A percentile compares a stretch with the other conserved stretches of the same genome.
Evolutionary conservation across 192 early-diverging fungal genomes (phyloP).

Genomic region (Coemansia aciculifera): DNA sequence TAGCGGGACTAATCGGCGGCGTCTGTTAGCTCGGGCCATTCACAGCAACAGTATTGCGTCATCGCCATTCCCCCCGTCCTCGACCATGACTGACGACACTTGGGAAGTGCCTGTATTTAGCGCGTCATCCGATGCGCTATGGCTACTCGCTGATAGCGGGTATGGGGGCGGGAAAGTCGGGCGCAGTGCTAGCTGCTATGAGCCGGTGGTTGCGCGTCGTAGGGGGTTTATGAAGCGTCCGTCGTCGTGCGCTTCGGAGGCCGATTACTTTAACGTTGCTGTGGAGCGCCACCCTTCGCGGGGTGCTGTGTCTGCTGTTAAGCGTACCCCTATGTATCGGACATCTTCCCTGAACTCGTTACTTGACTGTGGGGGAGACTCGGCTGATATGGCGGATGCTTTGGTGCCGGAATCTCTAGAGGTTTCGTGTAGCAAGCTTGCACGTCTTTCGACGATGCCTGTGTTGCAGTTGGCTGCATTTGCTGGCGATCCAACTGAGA

Average conservation of each 20-base stretch:
- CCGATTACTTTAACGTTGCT: background rate
- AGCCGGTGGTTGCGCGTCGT: background rate
- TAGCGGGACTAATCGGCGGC: conserved; percentile 31
- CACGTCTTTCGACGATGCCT: conserved; percentile 13
- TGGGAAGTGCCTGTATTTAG: conserved; percentile 5
- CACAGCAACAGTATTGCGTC: conserved; percentile 8
- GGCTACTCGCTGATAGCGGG: background rate
- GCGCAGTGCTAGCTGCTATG: conserved; percentile 36
- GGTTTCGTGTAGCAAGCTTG: conserved; percentile 7
- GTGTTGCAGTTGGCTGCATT: background rate
- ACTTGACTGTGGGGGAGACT: background rate
- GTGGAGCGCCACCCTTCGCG: background rate
- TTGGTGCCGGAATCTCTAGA: conserved; percentile 4
- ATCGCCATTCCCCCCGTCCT: background rate
- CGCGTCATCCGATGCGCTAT: conserved; percentile 3
- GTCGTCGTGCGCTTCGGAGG: conserved; percentile 9
- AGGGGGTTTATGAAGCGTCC: conserved; percentile 13
- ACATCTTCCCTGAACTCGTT: conserved; percentile 23
- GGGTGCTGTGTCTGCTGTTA: background rate
- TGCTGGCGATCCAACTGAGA: conserved; percentile 1
- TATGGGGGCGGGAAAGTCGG: conserved; percentile 11
- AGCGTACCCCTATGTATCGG: conserved; percentile 14
- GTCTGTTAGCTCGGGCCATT: conserved; percentile 14
- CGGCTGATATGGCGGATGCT: background rate
- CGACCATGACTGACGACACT: conserved; percentile 1